Base-by-base conservation (phyloP, 2,329 filamentous ascomycete genomes). In the Parafenestella ontariensis region DNA sequence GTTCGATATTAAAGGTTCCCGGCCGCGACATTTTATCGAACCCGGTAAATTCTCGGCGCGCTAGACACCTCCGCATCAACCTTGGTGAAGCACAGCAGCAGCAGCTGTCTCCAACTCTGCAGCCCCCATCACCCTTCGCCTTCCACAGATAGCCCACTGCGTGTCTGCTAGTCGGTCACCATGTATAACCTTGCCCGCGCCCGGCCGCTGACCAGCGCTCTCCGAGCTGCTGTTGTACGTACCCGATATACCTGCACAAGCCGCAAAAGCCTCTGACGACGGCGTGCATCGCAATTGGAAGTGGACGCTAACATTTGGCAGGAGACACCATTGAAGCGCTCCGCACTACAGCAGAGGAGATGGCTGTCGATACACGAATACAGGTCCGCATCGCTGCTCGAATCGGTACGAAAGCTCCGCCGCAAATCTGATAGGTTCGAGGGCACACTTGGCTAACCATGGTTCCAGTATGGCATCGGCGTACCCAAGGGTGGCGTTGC, bases 321-420 rank as follows among this genome's bases (percentile, higher is more conserved):
- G 81, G 85, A 87, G 71, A 78, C 80, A 47, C 80, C 83, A 54
- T 68, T 83, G 63, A 81, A 79, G 71, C 80, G 76, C 69, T 78
- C 81, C 85, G 71, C 85, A 81, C 68, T 85, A 74, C 89, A 95
- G 80, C 93, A 97, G 82, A 87, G 85, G 80, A 87, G 95, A 83
- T 88, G 90, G 75, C 87, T 99, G 76, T 95, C 92, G 76, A 96
- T 99, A 75, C 95, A 99, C 85, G 95, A 99, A 83, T 98, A 97
- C 83, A 89, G 94, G 74, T 97, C 95, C 71, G 92, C 92, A 71
- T 91, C 93, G 78, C 88, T 99, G 68, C 86, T 99, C 74, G 91
- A 87, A 74, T 81, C 79, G 69, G 85, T 87, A 80, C 61, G 76
- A 42, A 47, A 37, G n/a, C 49, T 58, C 42, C 49, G 45, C 48